Evolutionary conservation across 176 grass and related monocot species (phyloP).

Genomic region (Tuctoria greenei): DNA sequence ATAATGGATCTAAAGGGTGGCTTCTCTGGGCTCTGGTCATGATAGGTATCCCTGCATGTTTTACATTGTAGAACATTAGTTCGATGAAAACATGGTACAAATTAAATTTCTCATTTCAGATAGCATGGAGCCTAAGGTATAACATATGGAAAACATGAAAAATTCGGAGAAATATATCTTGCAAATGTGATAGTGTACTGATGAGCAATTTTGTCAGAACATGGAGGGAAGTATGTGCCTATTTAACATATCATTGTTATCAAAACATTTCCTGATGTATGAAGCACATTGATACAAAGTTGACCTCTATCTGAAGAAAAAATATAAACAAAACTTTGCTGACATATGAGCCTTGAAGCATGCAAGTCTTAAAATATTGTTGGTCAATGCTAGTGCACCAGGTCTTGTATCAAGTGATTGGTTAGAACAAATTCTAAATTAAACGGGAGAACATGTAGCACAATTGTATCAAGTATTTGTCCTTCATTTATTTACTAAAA

Average conservation of each 20-base stretch:
- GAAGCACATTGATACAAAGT: constrained; percentile 15
- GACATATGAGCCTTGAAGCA: not conserved
- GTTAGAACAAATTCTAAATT: constrained; percentile 4
- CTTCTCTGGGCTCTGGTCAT: constrained; percentile 94
- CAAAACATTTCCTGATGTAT: not conserved
- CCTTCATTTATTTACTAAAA: not conserved
- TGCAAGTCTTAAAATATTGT: constrained; percentile 33
- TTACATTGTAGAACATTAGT: constrained; percentile 22
- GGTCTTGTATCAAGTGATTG: not conserved
- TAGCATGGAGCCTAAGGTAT: not conserved
- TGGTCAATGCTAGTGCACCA: not conserved
- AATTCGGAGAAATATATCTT: not conserved
- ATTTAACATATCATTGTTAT: not conserved
- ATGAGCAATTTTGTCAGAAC: not conserved
- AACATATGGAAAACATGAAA: not conserved
- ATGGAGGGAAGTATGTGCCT: not conserved
- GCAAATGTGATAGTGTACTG: not conserved
- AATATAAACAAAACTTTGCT: constrained; percentile 30
- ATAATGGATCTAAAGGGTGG: constrained; percentile 95
- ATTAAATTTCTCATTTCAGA: constrained; percentile 12
- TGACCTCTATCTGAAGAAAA: constrained; percentile 25
- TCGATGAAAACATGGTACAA: not conserved
- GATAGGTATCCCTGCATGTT: constrained; percentile 83
- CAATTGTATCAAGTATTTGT: not conserved
- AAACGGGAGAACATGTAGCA: not conserved